phyloP scores from a whole-genome alignment of 805 yeast species.

The Saturnispora saitoi region DNA sequence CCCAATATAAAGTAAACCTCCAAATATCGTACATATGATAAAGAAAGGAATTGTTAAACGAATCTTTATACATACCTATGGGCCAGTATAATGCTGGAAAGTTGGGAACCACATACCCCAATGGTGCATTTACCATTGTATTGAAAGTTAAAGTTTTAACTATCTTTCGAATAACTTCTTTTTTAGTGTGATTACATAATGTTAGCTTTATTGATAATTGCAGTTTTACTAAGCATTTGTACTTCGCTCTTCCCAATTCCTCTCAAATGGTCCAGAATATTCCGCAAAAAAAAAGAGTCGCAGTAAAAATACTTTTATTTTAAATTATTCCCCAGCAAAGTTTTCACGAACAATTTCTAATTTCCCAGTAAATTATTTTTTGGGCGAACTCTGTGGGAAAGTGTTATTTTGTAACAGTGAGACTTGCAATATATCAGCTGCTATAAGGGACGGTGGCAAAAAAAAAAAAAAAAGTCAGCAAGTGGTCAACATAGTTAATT shows the following conservation, averaged over 20 bases:
- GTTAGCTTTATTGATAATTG: no score
- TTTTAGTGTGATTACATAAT: no score
- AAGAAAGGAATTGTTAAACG: conserved; percentile 45
- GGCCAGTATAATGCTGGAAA: conserved; percentile 86
- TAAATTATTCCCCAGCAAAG: no score
- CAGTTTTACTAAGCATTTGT: no score
- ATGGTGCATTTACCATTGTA: conserved; percentile 39
- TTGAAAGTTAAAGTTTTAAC: background rate
- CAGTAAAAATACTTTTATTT: no score
- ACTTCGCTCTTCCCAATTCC: no score
- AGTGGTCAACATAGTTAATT: background rate
- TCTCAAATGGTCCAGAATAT: no score
- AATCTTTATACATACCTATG: conserved; percentile 23
- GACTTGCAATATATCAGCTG: background rate
- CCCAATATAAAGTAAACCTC: conserved; percentile 78
- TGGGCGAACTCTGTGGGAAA: no score
- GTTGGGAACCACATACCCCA: conserved; percentile 69
- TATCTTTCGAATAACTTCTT: no score
- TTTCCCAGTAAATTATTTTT: background rate
- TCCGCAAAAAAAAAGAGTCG: no score
- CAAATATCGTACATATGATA: conserved; percentile 70
- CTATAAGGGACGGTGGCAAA: background rate
- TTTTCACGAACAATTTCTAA: no score
- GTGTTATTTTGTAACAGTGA: no score
- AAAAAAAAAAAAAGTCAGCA: background rate